A percentile compares a stretch with the other conserved stretches of the same genome.
Conservation (phyloP, 108 stramenopile species). For the Pseudonitzschia pungens region DNA sequence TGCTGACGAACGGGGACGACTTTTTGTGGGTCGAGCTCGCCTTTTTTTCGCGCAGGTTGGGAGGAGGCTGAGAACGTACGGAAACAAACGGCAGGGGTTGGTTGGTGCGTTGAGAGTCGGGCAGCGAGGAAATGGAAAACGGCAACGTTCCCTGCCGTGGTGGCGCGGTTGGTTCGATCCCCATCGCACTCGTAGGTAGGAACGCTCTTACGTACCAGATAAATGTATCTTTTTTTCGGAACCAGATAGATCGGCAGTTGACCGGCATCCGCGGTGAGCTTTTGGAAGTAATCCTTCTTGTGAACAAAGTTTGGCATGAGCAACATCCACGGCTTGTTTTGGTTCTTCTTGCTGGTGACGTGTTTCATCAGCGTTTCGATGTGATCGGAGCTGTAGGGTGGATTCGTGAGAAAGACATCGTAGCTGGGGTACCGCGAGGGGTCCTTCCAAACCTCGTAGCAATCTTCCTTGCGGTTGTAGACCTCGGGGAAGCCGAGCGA, state of each 20-base stretch:
- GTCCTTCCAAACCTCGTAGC: slow-evolving; percentile 63
- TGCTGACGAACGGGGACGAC: slow-evolving; percentile 83
- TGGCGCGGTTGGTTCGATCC: no score
- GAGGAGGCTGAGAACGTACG: slow-evolving; percentile 52
- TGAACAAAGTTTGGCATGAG: slow-evolving; percentile 87
- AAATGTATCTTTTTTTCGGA: slow-evolving; percentile 86
- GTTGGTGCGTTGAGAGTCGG: no score
- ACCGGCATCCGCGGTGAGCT: slow-evolving; percentile 8
- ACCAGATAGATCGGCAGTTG: slow-evolving; percentile 80
- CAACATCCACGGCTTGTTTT: slow-evolving; percentile 59
- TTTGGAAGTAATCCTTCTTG: slow-evolving; percentile 76
- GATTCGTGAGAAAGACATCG: slow-evolving; percentile 85
- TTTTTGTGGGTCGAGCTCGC: slow-evolving; percentile 86
- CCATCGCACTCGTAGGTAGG: no score
- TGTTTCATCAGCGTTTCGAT: slow-evolving; percentile 74
- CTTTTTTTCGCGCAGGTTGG: slow-evolving; percentile 75
- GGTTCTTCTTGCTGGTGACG: slow-evolving; percentile 45
- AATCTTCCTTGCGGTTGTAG: slow-evolving; percentile 83
- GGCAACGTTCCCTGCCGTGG: no score
- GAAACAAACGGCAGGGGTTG: no score
- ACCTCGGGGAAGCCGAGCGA: slow-evolving; percentile 88
- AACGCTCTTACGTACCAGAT: slow-evolving; percentile 22
- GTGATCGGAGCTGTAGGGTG: slow-evolving; percentile 83
- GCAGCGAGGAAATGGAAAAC: no score
- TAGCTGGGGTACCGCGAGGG: slow-evolving; percentile 56